A percentile compares a stretch with the other conserved stretches of the same genome.
These are phyloP conservation scores for Pythium grandisporangium DNA, from an alignment of 352 stramenopile genomes.

Conservation along the genomic window DNA sequence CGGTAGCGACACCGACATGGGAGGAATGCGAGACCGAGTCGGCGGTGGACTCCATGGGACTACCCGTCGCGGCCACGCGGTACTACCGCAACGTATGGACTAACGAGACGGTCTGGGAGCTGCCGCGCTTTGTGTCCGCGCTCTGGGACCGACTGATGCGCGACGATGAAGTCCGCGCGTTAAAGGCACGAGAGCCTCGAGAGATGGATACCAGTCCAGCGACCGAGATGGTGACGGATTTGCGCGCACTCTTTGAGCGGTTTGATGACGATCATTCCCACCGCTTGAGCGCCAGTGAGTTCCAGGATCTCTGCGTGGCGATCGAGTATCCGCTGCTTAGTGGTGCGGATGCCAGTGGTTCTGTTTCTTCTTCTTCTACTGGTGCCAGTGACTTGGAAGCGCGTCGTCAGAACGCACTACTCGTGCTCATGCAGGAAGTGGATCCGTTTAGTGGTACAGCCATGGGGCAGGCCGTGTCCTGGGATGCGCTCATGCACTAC, in stretches of 20 bases:
- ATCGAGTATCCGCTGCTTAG: conserved; percentile 13
- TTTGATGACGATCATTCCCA: conserved; percentile 52
- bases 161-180: conserved; percentile 11
- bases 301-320: conserved; percentile 50
- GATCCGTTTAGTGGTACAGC: conserved; percentile 26
- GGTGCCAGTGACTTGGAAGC: too few relatives aligned
- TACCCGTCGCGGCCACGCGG: too few relatives aligned
- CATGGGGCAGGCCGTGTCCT: conserved; percentile 20
- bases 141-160: conserved; percentile 19
- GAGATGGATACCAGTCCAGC: conserved; percentile 4
- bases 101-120: conserved; percentile 39
- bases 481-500: conserved; percentile 39
- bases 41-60: too few relatives aligned
- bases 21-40: conserved; percentile 33
- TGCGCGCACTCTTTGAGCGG: conserved; percentile 37
- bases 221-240: conserved; percentile 29
- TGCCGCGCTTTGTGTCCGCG: conserved; percentile 26
- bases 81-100: conserved; percentile 51
- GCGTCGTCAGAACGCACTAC: conserved; percentile 15
- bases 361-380: too few relatives aligned
- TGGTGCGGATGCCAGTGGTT: too few relatives aligned
- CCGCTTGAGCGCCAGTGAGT: conserved; percentile 34
- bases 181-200: conserved; percentile 2
- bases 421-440: conserved; percentile 29
- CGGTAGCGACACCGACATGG: conserved; percentile 24